Conservation (phyloP, 2,329 filamentous ascomycete genomes). For the Xylariomycetidae sp. region DNA sequence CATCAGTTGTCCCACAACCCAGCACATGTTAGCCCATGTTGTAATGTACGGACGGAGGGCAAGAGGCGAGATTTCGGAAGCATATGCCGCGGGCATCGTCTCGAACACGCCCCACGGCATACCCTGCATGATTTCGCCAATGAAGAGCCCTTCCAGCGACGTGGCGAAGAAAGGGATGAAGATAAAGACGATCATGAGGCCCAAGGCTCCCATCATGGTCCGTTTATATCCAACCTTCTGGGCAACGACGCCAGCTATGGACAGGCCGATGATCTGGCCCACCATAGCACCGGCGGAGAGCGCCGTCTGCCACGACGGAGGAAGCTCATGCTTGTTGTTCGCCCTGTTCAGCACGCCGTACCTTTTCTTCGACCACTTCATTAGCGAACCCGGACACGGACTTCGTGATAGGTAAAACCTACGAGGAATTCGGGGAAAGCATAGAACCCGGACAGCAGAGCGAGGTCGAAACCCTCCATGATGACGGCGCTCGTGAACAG, state of each 20-base stretch:
- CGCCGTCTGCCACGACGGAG: slow-evolving; percentile 38
- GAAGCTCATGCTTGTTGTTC: slow-evolving; percentile 30
- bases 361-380: slow-evolving; percentile 12
- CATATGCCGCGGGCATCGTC: slow-evolving; percentile 21
- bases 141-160: slow-evolving; percentile 25
- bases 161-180: slow-evolving; percentile 33
- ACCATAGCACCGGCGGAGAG: slow-evolving; percentile 34
- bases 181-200: slow-evolving; percentile 30
- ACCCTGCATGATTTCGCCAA: slow-evolving; percentile 31
- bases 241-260: slow-evolving; percentile 33
- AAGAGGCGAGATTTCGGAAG: slow-evolving; percentile 24
- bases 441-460: slow-evolving; percentile 19
- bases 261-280: slow-evolving; percentile 37
- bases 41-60: slow-evolving; percentile 22
- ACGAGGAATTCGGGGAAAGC: slow-evolving; percentile 10
- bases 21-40: slow-evolving; percentile 28
- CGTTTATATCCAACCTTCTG: slow-evolving; percentile 31
- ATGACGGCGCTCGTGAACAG: slow-evolving; percentile 16
- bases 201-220: slow-evolving; percentile 32
- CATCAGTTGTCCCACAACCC: slow-evolving; percentile 35
- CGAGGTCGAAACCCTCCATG: slow-evolving; percentile 27
- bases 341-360: slow-evolving; percentile 19
- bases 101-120: slow-evolving; percentile 28
- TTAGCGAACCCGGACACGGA: too few species aligned
- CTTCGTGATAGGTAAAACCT: neutral